These are phyloP conservation scores for Xerocomus amazonicus DNA, from an alignment of 1,284 basidiomycete genomes.

Conservation along the genomic window DNA sequence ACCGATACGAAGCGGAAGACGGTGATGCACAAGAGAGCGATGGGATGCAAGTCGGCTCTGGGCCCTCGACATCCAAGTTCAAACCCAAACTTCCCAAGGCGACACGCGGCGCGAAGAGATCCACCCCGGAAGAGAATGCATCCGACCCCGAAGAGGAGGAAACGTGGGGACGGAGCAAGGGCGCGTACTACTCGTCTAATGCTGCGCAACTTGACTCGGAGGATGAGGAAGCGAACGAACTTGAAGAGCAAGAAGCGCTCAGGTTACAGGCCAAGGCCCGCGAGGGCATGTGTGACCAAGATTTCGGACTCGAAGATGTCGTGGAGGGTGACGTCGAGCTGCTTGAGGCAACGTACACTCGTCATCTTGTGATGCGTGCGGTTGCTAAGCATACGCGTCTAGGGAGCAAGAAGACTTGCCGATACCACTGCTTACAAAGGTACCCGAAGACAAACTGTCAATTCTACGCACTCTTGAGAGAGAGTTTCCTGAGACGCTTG, in stretches of 20 bases:
- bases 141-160: constrained; percentile 60
- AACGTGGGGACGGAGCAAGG: constrained; percentile 76
- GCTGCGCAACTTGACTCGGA: constrained; percentile 77
- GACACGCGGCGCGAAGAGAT: constrained; percentile 34
- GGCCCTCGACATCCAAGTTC: constrained; percentile 23
- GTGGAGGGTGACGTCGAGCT: constrained; percentile 39
- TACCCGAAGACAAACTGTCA: constrained; percentile 59
- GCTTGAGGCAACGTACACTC: constrained; percentile 40
- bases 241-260: constrained; percentile 86
- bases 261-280: constrained; percentile 76
- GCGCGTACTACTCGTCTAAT: constrained; percentile 84
- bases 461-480: constrained; percentile 75
- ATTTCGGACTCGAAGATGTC: constrained; percentile 81
- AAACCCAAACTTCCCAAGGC: constrained; percentile 34
- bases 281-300: constrained; percentile 70
- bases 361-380: not conserved
- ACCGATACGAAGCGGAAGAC: constrained; percentile 65
- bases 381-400: constrained; percentile 9
- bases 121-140: constrained; percentile 16
- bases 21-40: constrained; percentile 39
- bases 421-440: constrained; percentile 21
- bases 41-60: constrained; percentile 47
- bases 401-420: constrained; percentile 37
- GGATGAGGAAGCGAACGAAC: constrained; percentile 80
- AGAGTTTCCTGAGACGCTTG: constrained; percentile 75